Evolutionary conservation across 129 eudicot species (phyloP).

Genomic region (Flaveria brownii): DNA sequence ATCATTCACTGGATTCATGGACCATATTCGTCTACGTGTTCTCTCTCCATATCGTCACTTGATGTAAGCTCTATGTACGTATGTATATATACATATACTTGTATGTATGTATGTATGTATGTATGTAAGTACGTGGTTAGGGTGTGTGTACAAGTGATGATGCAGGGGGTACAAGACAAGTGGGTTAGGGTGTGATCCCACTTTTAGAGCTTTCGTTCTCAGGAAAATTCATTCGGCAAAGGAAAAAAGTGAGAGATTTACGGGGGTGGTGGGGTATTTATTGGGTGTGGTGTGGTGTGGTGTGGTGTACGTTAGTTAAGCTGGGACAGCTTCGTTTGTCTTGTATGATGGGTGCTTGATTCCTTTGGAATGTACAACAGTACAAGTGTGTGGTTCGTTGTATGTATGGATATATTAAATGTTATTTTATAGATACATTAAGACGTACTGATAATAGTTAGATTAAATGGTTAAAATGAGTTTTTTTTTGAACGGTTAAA

Average conservation of each 20-base stretch:
- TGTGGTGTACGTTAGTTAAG: slow-evolving; percentile 23
- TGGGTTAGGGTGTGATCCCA: background rate
- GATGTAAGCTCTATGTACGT: background rate
- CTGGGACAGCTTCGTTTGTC: slow-evolving; percentile 27
- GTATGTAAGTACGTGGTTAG: too few species aligned
- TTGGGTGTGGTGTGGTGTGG: slow-evolving; percentile 25
- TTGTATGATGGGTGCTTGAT: background rate
- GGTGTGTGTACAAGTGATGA: slow-evolving; percentile 13
- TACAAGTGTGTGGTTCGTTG: too few species aligned
- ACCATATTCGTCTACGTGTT: slow-evolving; percentile 55
- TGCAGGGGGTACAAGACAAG: slow-evolving; percentile 19
- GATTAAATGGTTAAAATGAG: too few species aligned
- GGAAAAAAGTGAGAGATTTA: slow-evolving; percentile 27
- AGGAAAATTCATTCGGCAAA: slow-evolving; percentile 31
- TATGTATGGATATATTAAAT: background rate
- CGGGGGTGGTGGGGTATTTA: slow-evolving; percentile 22
- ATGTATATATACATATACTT: background rate
- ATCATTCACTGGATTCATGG: slow-evolving; percentile 48
- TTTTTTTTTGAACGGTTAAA: too few species aligned
- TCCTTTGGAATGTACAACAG: too few species aligned
- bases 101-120: too few species aligned
- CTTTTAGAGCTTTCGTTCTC: slow-evolving; percentile 58
- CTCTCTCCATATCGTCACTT: slow-evolving; percentile 2
- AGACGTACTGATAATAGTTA: too few species aligned
- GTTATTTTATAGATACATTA: too few species aligned